A percentile compares a stretch with the other conserved stretches of the same genome.
Evolutionary conservation across 768 basidiomycete species (phyloP).

Genomic region (Asterophora parasitica): DNA sequence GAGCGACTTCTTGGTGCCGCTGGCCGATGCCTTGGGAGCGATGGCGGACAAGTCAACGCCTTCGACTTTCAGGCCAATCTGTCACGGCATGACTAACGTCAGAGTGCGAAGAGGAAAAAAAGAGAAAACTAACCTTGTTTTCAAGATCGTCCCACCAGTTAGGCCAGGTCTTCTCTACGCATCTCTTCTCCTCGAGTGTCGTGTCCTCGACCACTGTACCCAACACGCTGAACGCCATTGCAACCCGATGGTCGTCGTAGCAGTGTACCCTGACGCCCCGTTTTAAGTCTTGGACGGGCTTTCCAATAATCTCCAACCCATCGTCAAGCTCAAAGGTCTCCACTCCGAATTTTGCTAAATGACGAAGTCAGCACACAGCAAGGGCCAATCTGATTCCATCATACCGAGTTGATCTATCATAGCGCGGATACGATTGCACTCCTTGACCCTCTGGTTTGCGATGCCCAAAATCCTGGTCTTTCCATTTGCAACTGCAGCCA

Average conservation of each 20-base stretch:
- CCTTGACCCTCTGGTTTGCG: constrained; percentile 97
- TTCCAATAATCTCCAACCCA: constrained; percentile 87
- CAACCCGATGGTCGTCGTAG: constrained; percentile 98
- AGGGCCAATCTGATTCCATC: constrained; percentile 17
- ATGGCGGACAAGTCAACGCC: constrained; percentile 68
- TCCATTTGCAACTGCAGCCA: constrained; percentile 77
- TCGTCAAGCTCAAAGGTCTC: constrained; percentile 89
- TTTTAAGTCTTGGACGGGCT: constrained; percentile 57
- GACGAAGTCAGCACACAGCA: constrained; percentile 4
- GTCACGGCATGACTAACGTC: constrained; percentile 4
- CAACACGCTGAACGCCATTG: constrained; percentile 95
- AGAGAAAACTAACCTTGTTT: constrained; percentile 63
- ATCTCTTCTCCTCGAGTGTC: constrained; percentile 90
- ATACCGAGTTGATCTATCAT: constrained; percentile 94
- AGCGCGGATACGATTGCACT: constrained; percentile 93
- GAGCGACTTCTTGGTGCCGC: constrained; percentile 25
- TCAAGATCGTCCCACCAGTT: constrained; percentile 99
- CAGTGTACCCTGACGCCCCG: constrained; percentile 82
- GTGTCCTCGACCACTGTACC: constrained; percentile 70
- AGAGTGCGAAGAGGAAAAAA: neutral
- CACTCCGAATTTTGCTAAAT: constrained; percentile 87
- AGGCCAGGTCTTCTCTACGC: constrained; percentile 99
- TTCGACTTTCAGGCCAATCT: constrained; percentile 88
- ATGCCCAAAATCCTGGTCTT: constrained; percentile 88
- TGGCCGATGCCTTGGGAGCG: constrained; percentile 38